These are phyloP conservation scores for Geoglossum cookeanum DNA, from an alignment of 2,329 filamentous ascomycete genomes.

Conservation along the genomic window DNA sequence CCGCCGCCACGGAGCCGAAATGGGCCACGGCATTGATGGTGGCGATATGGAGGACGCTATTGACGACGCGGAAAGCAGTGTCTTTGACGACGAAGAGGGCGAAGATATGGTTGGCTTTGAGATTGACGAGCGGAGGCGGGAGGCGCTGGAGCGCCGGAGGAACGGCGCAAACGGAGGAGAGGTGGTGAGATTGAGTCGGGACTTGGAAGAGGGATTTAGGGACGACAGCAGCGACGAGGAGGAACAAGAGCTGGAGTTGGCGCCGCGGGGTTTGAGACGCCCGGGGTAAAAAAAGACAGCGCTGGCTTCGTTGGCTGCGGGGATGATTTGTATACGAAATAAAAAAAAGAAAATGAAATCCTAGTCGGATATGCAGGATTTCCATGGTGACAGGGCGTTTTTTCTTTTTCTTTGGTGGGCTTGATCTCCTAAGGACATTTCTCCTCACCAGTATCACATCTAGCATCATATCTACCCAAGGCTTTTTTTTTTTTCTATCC, in stretches of 20 bases:
- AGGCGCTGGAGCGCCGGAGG: constrained; percentile 22
- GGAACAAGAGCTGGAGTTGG: background rate
- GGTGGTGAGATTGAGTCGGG: constrained; percentile 43
- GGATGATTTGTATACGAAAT: no score
- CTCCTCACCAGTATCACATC: no score
- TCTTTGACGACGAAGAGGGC: constrained; percentile 50
- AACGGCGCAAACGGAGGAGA: constrained; percentile 10
- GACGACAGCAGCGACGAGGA: constrained; percentile 50
- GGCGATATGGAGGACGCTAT: constrained; percentile 19
- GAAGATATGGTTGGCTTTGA: constrained; percentile 31
- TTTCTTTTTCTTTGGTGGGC: no score
- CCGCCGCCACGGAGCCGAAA: constrained; percentile 6
- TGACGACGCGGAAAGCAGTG: constrained; percentile 34
- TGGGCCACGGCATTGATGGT: constrained; percentile 19
- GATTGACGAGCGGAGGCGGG: constrained; percentile 29
- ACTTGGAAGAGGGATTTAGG: constrained; percentile 58
- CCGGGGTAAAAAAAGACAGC: no score
- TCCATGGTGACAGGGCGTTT: no score
- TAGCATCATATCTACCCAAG: no score
- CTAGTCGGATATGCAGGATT: no score
- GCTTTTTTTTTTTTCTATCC: no score
- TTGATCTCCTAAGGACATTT: no score
- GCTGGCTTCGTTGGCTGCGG: no score
- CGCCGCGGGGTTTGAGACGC: background rate
- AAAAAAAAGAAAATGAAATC: no score